Percentiles rank a stretch among this genome's conserved stretches.
phyloP scores from a whole-genome alignment of 1,284 basidiomycete species.

The Malassezia pachydermatis region DNA sequence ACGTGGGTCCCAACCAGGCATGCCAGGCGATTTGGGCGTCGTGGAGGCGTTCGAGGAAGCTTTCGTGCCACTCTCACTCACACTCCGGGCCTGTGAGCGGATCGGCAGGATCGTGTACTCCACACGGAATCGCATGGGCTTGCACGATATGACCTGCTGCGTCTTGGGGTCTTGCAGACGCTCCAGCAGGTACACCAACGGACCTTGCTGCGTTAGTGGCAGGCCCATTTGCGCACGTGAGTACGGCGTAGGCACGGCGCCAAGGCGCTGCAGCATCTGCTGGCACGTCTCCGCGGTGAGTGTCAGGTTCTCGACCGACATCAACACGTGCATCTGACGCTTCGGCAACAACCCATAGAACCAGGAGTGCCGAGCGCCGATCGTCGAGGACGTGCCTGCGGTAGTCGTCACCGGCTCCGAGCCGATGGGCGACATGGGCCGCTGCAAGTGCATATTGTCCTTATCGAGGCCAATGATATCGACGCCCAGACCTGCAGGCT shows the following conservation, averaged over 20 bases:
- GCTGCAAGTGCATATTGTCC: neutral
- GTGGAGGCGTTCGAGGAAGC: neutral
- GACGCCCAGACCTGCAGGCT: conserved; percentile 3
- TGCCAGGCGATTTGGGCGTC: conserved; percentile 6
- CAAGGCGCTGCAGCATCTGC: conserved; percentile 55
- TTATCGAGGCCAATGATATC: conserved; percentile 3
- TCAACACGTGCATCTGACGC: conserved; percentile 55
- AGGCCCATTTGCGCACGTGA: conserved; percentile 6
- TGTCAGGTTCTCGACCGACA: conserved; percentile 52
- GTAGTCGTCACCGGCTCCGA: no score
- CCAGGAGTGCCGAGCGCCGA: conserved; percentile 62
- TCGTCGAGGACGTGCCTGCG: neutral
- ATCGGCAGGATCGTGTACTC: conserved; percentile 40
- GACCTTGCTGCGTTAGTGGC: conserved; percentile 26
- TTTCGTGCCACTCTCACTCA: neutral
- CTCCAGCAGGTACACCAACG: conserved; percentile 33
- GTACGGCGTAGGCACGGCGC: conserved; percentile 9
- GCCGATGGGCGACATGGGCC: conserved; percentile 13
- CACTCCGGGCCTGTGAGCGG: conserved; percentile 20
- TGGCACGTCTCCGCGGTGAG: conserved; percentile 60
- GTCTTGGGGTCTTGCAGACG: conserved; percentile 29
- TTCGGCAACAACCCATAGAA: conserved; percentile 78
- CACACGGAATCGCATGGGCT: conserved; percentile 42
- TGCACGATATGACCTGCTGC: conserved; percentile 23
- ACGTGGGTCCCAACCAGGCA: conserved; percentile 15